Percentiles rank a stretch among this genome's conserved stretches.
These are phyloP conservation scores for Luffa acutangula DNA, from an alignment of 306 rosid genomes.

Conservation along the genomic window DNA sequence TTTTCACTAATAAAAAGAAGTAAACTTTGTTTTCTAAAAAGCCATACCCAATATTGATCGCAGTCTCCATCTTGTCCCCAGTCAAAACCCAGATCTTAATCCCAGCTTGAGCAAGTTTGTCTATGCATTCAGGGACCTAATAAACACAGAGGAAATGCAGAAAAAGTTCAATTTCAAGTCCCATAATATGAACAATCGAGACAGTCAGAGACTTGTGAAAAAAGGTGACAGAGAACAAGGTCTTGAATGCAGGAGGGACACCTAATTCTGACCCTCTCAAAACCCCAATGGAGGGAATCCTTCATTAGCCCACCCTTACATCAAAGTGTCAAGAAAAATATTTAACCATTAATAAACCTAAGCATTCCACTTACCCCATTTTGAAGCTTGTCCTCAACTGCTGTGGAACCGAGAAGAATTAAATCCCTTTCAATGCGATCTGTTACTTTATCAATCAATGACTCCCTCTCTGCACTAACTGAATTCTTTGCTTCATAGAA, in stretches of 20 bases:
- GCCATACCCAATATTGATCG: conserved; percentile 86
- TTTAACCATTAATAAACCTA: neutral
- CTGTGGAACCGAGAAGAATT: conserved; percentile 93
- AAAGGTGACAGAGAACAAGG: neutral
- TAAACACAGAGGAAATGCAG: conserved; percentile 11
- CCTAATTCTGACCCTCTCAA: neutral
- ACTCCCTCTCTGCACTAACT: conserved; percentile 49
- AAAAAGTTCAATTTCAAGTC: conserved; percentile 13
- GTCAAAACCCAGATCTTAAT: conserved; percentile 99
- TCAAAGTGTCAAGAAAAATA: conserved; percentile 6
- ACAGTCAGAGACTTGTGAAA: neutral
- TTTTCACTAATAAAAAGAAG: neutral
- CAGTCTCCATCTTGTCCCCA: conserved; percentile 99
- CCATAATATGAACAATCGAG: neutral
- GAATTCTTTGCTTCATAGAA: conserved; percentile 53
- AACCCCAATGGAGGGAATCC: neutral
- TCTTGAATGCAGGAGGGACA: neutral
- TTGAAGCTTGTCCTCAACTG: conserved; percentile 98
- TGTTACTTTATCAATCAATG: conserved; percentile 51
- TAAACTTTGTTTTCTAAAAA: neutral
- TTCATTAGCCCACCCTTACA: neutral
- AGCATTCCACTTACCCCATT: conserved; percentile 58
- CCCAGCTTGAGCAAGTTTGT: conserved; percentile 95
- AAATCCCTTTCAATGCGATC: conserved; percentile 61
- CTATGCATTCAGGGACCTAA: conserved; percentile 89